Evolutionary conservation across 352 stramenopile genomes (phyloP).

Genomic region (Phytopythium mirpurense): DNA sequence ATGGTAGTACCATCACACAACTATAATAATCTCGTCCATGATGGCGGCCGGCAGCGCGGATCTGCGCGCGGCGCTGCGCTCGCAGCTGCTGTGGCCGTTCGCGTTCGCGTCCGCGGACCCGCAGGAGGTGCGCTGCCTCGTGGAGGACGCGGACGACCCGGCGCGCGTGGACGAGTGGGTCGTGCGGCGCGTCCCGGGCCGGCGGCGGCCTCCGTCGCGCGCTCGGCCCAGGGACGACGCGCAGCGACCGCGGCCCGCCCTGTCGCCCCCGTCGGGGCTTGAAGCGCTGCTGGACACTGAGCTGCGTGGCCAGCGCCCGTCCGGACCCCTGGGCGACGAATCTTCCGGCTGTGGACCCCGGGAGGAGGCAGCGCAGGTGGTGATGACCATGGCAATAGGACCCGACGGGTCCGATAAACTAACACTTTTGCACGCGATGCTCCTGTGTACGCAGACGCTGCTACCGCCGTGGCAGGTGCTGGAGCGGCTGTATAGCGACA

Average conservation of each 20-base stretch:
- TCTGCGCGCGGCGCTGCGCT: slow-evolving; percentile 28
- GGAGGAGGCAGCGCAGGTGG: neutral
- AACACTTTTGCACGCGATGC: too few relatives aligned
- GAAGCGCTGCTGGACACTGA: slow-evolving; percentile 42
- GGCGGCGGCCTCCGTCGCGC: neutral
- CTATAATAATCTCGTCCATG: too few relatives aligned
- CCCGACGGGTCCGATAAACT: too few relatives aligned
- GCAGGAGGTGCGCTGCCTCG: slow-evolving; percentile 38
- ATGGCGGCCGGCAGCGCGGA: slow-evolving; percentile 11
- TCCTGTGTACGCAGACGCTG: slow-evolving; percentile 8
- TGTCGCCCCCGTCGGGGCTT: slow-evolving; percentile 8
- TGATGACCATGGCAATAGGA: neutral
- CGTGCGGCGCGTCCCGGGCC: slow-evolving; percentile 24
- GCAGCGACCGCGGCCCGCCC: neutral
- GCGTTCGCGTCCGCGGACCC: slow-evolving; percentile 44
- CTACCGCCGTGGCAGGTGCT: slow-evolving; percentile 23
- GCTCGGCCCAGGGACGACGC: neutral
- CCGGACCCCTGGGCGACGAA: neutral
- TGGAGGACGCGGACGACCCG: slow-evolving; percentile 25
- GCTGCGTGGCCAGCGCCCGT: slow-evolving; percentile 13
- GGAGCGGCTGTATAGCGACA: slow-evolving; percentile 41
- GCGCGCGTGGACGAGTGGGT: slow-evolving; percentile 37
- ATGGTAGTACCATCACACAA: too few relatives aligned
- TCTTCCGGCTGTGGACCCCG: neutral
- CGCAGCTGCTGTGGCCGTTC: slow-evolving; percentile 38